Evolutionary conservation across 78 protist genomes (phyloP), one percentile per base, ranked within the genome.

Genomic region (Dictyostelium firmibasis): DNA sequence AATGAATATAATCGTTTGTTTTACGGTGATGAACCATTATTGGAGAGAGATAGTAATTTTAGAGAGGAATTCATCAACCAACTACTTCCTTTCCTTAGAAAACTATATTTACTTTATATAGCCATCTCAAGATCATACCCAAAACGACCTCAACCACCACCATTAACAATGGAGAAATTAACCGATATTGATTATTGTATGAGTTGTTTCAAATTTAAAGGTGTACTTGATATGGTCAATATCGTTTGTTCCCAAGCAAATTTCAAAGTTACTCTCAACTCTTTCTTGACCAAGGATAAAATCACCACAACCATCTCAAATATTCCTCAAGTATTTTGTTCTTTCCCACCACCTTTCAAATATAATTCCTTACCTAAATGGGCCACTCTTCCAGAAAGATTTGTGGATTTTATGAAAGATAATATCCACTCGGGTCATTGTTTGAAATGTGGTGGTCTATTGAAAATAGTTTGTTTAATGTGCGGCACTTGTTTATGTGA

Each of bases 301-400:
- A 72, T 72, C 18, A 33, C 79, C 1, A 6, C 36, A 16, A 5
- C 31, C 0, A 8, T 72, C 33, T 33, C 44, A 16, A 14, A 1
- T 0, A 27, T 16, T 6, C 79, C 79, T 5, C 79, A 72, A 72
- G 43, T 72, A 2, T 72, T 29, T 72, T 72, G 79, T 20, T 38
- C 70, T 25, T 89, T 41, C 31, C 94, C 94, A 44, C 94, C 94
- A 70, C 94, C 94, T 5, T 69, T 43, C 2, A 29, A 72, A 20
- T 81, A 79, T 13, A 27, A 81, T 57, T 7, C 31, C 2, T 23
- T 89, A 20, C 94, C 94, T 23, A 62, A 47, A 47, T 89, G 82
- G 31, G 81, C 70, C 60, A 29, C 25, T 25, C 4, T 89, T 0
- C 94, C 86, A 9, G 81, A 81, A 11, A 44, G 33, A 14, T 77